Evolutionary conservation across 768 basidiomycete genomes (phyloP).

Genomic region (Daedalea quercina): DNA sequence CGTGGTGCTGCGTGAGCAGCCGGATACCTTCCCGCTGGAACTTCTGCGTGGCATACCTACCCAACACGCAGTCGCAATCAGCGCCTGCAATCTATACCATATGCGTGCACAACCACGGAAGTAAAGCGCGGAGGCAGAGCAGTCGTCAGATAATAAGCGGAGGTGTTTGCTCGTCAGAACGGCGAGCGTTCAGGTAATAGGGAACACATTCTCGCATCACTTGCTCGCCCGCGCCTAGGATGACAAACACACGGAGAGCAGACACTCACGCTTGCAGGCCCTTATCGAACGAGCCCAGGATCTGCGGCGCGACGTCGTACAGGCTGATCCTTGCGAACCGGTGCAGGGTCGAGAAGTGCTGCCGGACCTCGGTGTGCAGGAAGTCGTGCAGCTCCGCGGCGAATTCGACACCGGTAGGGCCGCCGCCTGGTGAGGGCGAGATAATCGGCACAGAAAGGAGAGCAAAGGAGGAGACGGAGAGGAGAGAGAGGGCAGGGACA

Average conservation of each 20-base stretch:
- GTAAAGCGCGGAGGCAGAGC: too few species aligned
- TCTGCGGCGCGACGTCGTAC: slow-evolving; percentile 76
- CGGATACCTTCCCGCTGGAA: slow-evolving; percentile 71
- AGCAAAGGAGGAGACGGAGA: not conserved
- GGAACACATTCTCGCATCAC: too few species aligned
- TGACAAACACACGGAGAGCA: not conserved
- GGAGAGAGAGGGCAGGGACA: not conserved
- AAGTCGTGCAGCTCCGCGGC: slow-evolving; percentile 79
- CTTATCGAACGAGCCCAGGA: slow-evolving; percentile 70
- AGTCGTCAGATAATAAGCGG: too few species aligned
- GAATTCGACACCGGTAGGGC: slow-evolving; percentile 79
- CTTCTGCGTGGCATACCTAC: slow-evolving; percentile 61
- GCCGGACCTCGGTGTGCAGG: slow-evolving; percentile 54
- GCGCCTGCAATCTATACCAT: too few species aligned
- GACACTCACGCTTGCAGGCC: slow-evolving; percentile 47
- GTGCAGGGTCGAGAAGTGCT: slow-evolving; percentile 58
- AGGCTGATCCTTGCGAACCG: slow-evolving; percentile 65
- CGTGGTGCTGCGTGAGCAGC: slow-evolving; percentile 67
- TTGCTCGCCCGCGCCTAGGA: too few species aligned
- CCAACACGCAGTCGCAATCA: not conserved
- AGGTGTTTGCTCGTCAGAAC: too few species aligned
- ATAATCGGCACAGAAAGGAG: not conserved
- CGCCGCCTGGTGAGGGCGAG: slow-evolving; percentile 42
- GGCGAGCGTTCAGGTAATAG: too few species aligned
- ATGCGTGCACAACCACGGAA: too few species aligned